Evolutionary conservation across 2,329 filamentous ascomycete species (phyloP).

Genomic region (Colletotrichum zoysiae): DNA sequence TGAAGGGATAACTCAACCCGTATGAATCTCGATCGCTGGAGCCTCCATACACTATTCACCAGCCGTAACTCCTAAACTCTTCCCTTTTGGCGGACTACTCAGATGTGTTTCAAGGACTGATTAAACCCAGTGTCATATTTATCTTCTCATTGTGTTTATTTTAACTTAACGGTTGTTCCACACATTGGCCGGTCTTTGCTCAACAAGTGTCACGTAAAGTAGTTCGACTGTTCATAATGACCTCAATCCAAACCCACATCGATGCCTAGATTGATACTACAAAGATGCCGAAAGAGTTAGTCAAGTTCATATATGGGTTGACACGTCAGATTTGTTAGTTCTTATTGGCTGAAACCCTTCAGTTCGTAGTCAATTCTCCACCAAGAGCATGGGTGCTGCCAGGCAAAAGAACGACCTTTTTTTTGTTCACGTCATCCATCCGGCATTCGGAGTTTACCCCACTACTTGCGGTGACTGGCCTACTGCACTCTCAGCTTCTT

Average conservation of each 20-base stretch:
- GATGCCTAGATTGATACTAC: not conserved
- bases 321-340: not conserved
- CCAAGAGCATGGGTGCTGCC: slow-evolving; percentile 15
- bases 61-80: not conserved
- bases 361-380: not conserved
- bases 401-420: slow-evolving; percentile 1
- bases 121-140: not conserved
- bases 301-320: not conserved
- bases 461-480: slow-evolving; percentile 3
- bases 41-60: not conserved
- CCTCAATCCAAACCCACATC: not conserved
- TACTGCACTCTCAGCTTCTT: not conserved
- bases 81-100: not conserved
- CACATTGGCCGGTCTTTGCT: not conserved
- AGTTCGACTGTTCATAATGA: not conserved
- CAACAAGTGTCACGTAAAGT: not conserved
- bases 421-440: slow-evolving; percentile 21
- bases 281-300: not conserved
- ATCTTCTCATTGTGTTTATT: not conserved
- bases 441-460: slow-evolving; percentile 13
- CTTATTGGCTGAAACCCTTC: slow-evolving; percentile 17
- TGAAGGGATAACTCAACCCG: not conserved
- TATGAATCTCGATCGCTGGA: not conserved
- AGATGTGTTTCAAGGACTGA: not conserved
- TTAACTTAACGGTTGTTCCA: not conserved